Base-by-base conservation (phyloP, 2,329 filamentous ascomycete species). In the Rachicladosporium sp. region DNA sequence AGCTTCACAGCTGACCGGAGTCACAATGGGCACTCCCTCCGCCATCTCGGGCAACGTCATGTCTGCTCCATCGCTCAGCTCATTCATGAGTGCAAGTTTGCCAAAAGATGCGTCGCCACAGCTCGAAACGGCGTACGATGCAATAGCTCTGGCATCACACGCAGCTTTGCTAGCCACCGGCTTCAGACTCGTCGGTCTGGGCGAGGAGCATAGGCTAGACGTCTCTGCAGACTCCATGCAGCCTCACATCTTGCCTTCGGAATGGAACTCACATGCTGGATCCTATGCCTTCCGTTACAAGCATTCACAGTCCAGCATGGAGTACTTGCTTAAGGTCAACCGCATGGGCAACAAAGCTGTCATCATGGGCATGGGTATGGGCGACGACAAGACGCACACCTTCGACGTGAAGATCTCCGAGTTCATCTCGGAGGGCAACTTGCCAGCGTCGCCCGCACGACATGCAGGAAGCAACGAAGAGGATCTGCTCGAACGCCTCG, bases 291-390 rank as follows among this genome's bases (percentile, higher is more conserved):
- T 96, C 61, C 76, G 87, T 46, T 96, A 96, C 65, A 76, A 78
- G 3, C 88, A 95, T 60, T 69, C 75, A 15, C 84, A 93, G 57
- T 93, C 86, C 0, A 79, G 86, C 10, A 84, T 88, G 74, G 75
- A 80, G 43, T 94, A 82, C 56, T 69, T 94, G 21, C 60, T 95
- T 49, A 89, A 87, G 57, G 65, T 93, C 46, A 86, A 81, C 58
- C 76, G 86, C 38, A 72, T 95, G 51, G 87, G 88, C 33, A 72
- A 72, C 51, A 93, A 89, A 56, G 80, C 82, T n/a, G 79, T 94
- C 45, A 70, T 95, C 31, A 77, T 86, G 51, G 88, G 80, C 3
- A 69, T 93, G 31, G 86, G 76, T 1, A 61, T 88, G n/a, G 83
- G 82, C 19, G 82, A 88, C 55, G 87, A 95, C 54, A 80, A 77